A percentile compares a stretch with the other conserved stretches of the same genome.
Evolutionary conservation across 352 stramenopile species (phyloP).

Genomic region (Blastocystis sp.): DNA sequence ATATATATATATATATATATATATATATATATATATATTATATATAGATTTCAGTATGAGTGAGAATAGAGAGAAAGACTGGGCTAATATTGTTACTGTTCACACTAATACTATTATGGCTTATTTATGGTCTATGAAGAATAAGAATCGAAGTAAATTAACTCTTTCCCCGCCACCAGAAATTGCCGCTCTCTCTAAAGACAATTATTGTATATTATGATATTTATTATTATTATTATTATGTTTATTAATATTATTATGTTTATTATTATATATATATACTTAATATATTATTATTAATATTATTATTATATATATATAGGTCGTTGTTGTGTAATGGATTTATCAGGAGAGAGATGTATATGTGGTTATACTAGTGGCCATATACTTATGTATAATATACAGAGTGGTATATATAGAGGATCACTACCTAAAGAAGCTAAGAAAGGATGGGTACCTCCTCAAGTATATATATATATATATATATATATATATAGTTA

Average conservation of each 20-base stretch:
- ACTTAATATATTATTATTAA: no score
- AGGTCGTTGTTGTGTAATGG: no score
- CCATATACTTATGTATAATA: conserved; percentile 76
- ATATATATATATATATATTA: conserved; percentile 69
- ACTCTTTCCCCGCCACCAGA: conserved; percentile 60
- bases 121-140: no score
- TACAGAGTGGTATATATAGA: conserved; percentile 69
- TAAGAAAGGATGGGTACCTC: conserved; percentile 36
- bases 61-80: conserved; percentile 63
- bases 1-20: conserved; percentile 39
- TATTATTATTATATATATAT: conserved; percentile 71
- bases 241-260: no score
- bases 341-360: no score
- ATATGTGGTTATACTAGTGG: conserved; percentile 67
- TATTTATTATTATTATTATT: no score
- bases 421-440: conserved; percentile 60
- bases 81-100: conserved; percentile 73
- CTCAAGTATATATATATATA: no score
- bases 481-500: no score
- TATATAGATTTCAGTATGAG: conserved; percentile 64
- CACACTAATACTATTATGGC: conserved; percentile 67
- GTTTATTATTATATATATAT: no score
- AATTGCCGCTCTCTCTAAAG: no score
- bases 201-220: no score
- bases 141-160: no score